Evolutionary conservation across 2,329 filamentous ascomycete genomes (phyloP).

Genomic region (Penicillium brevicompactum): DNA sequence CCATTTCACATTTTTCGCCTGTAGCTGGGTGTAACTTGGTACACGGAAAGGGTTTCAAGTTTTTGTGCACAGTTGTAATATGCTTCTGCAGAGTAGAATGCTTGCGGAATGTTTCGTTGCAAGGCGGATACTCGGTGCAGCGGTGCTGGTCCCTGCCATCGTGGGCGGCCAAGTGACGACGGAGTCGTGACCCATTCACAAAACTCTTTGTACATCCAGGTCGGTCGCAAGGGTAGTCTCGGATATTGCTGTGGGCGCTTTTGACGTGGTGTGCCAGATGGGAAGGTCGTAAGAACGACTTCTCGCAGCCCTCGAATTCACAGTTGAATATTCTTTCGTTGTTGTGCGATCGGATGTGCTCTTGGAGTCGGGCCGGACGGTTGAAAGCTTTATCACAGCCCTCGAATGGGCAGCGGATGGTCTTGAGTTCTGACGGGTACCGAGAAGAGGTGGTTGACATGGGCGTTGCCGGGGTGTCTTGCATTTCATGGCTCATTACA

Average conservation of each 20-base stretch:
- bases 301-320: constrained; percentile 69
- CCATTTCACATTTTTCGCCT: constrained; percentile 61
- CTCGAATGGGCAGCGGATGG: constrained; percentile 71
- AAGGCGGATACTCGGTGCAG: constrained; percentile 70
- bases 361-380: constrained; percentile 75
- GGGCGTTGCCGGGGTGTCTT: constrained; percentile 55
- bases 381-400: constrained; percentile 84
- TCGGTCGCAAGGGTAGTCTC: constrained; percentile 71
- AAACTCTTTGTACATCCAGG: constrained; percentile 78
- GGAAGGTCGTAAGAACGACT: constrained; percentile 82
- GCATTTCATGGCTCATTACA: constrained; percentile 31
- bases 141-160: constrained; percentile 73
- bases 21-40: constrained; percentile 57
- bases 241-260: constrained; percentile 72
- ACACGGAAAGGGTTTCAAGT: constrained; percentile 72
- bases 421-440: constrained; percentile 72
- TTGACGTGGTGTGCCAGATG: constrained; percentile 85
- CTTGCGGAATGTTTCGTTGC: constrained; percentile 80
- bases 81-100: constrained; percentile 84
- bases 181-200: constrained; percentile 74
- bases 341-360: constrained; percentile 81
- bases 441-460: constrained; percentile 51
- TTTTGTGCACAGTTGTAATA: constrained; percentile 73
- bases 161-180: constrained; percentile 77
- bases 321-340: constrained; percentile 82